These are phyloP conservation scores for Infundibulicybe gibba DNA, from an alignment of 768 basidiomycete genomes.

Conservation along the genomic window DNA sequence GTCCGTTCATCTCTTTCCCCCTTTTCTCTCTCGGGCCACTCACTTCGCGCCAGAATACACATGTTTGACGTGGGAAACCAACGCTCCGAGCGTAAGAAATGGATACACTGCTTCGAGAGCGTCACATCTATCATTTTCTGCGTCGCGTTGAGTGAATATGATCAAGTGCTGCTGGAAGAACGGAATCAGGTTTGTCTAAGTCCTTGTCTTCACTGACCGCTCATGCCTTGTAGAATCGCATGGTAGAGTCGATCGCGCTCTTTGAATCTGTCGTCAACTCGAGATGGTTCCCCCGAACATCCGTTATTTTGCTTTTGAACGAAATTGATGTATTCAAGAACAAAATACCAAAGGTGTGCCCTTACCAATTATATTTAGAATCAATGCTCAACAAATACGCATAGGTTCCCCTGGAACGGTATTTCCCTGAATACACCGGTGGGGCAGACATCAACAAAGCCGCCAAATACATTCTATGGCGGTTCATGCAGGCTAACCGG, in stretches of 20 bases:
- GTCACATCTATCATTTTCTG: not conserved
- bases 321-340: slow-evolving; percentile 93
- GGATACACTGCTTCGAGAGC: not conserved
- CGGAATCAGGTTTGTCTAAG: not conserved
- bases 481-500: slow-evolving; percentile 91
- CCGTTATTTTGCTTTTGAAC: slow-evolving; percentile 89
- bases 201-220: not conserved
- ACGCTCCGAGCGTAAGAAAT: not conserved
- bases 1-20: slow-evolving; percentile 29
- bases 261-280: slow-evolving; percentile 94
- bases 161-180: not conserved
- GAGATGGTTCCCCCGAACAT: slow-evolving; percentile 88
- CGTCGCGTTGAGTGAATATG: not conserved
- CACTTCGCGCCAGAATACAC: not conserved
- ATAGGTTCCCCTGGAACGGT: slow-evolving; percentile 67
- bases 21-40: not conserved
- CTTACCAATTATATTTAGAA: not conserved
- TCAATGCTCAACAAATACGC: slow-evolving; percentile 49
- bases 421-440: slow-evolving; percentile 88
- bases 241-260: slow-evolving; percentile 48
- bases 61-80: not conserved
- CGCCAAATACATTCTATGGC: slow-evolving; percentile 91
- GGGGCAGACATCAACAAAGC: slow-evolving; percentile 91
- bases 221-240: not conserved
- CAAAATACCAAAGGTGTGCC: slow-evolving; percentile 67